Evolutionary conservation across 495 filamentous ascomycete species (phyloP).

Genomic region (Astrocystis sublimbata): DNA sequence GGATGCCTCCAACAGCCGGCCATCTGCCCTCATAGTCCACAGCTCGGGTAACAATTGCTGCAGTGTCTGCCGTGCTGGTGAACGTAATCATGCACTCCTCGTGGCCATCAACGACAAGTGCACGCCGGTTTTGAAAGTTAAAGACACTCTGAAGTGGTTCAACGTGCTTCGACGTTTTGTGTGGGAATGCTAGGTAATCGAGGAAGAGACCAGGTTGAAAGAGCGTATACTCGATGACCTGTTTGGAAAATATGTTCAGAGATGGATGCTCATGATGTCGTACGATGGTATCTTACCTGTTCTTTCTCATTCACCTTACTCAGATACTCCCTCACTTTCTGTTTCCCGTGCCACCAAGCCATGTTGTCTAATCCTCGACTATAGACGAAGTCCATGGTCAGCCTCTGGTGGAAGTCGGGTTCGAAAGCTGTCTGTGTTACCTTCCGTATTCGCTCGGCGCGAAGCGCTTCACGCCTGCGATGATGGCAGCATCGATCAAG

Average conservation of each 20-base stretch:
- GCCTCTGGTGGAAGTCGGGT: neutral
- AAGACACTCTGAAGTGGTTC: constrained; percentile 38
- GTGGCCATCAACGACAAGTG: constrained; percentile 49
- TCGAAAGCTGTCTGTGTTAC: constrained; percentile 17
- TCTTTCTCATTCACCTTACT: constrained; percentile 51
- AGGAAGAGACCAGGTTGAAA: constrained; percentile 59
- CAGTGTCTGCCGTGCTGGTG: constrained; percentile 50
- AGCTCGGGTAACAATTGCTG: constrained; percentile 48
- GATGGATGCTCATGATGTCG: neutral
- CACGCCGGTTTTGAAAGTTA: constrained; percentile 52
- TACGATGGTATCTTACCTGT: constrained; percentile 34
- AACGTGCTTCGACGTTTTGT: constrained; percentile 53
- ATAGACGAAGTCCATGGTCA: neutral
- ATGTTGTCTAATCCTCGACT: constrained; percentile 31
- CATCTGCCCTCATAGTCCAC: constrained; percentile 58
- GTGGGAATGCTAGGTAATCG: constrained; percentile 54
- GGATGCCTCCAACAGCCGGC: constrained; percentile 56
- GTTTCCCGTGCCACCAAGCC: constrained; percentile 55
- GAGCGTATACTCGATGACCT: constrained; percentile 60
- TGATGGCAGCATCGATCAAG: constrained; percentile 54
- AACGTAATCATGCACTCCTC: constrained; percentile 47
- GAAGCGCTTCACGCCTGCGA: constrained; percentile 55
- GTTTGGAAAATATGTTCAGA: constrained; percentile 8
- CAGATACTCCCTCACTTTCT: constrained; percentile 50
- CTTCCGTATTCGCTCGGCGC: constrained; percentile 53